Percentiles rank a stretch among this genome's conserved stretches.
phyloP scores from a whole-genome alignment of 2,329 filamentous ascomycete species.

The Pyricularia grisea region DNA sequence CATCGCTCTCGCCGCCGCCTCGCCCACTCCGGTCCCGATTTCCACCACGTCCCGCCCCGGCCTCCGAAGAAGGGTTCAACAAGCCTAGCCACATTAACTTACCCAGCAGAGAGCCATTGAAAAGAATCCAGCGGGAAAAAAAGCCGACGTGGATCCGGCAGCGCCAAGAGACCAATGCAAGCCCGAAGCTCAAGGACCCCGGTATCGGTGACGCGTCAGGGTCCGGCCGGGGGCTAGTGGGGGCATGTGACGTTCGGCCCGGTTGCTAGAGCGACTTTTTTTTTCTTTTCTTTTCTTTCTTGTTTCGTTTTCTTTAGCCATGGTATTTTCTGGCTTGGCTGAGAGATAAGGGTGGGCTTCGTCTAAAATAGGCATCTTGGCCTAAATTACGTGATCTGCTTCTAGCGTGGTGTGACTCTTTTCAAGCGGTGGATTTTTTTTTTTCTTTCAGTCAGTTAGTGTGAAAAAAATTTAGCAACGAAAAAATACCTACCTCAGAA shows the following conservation, averaged over 20 bases:
- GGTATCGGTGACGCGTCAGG: background rate
- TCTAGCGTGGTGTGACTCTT: background rate
- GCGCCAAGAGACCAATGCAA: background rate
- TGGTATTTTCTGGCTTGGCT: background rate
- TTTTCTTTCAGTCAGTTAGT: background rate
- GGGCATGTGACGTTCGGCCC: background rate
- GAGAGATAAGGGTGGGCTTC: background rate
- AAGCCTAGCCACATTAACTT: background rate
- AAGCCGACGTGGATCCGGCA: too few species aligned
- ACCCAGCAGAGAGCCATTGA: too few species aligned
- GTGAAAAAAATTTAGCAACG: background rate
- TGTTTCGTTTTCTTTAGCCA: too few species aligned
- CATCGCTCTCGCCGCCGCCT: background rate
- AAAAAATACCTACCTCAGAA: background rate
- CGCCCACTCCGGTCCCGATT: background rate
- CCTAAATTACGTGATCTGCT: background rate
- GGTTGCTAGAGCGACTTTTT: background rate
- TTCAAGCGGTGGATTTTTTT: background rate
- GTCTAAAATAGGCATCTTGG: background rate
- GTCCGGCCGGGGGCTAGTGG: too few species aligned
- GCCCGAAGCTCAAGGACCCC: background rate
- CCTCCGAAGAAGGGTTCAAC: background rate
- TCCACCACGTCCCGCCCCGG: too few species aligned
- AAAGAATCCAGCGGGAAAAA: too few species aligned
- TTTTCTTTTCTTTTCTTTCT: background rate